Evolutionary conservation across 768 basidiomycete genomes (phyloP).

Genomic region (Mycena filopes): DNA sequence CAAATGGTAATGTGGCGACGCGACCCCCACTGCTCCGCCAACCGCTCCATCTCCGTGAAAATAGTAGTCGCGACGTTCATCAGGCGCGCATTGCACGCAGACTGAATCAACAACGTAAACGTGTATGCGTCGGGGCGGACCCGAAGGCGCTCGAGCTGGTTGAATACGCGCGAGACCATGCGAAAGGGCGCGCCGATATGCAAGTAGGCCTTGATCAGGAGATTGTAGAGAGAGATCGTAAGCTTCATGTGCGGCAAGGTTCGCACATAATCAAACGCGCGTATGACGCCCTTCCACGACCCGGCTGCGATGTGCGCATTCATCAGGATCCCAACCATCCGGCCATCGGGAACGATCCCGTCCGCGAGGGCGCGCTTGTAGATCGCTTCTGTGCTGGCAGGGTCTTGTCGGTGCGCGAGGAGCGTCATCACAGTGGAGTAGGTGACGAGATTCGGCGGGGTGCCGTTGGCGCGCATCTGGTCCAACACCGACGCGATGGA

Average conservation of each 20-base stretch:
- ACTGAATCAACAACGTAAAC: constrained; percentile 81
- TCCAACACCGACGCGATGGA: constrained; percentile 61
- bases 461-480: constrained; percentile 66
- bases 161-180: constrained; percentile 71
- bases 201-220: constrained; percentile 86
- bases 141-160: constrained; percentile 58
- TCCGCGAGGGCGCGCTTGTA: constrained; percentile 72
- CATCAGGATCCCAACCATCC: constrained; percentile 79
- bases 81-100: constrained; percentile 78
- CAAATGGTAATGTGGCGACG: constrained; percentile 62
- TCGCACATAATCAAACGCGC: constrained; percentile 71
- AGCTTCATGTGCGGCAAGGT: constrained; percentile 51
- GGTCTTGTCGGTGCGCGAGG: constrained; percentile 71
- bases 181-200: constrained; percentile 81
- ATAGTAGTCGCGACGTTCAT: constrained; percentile 75
- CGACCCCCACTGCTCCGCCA: constrained; percentile 48
- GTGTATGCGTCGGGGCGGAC: constrained; percentile 70
- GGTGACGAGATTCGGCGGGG: constrained; percentile 58
- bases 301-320: constrained; percentile 85
- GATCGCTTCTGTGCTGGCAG: constrained; percentile 70
- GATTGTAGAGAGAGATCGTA: constrained; percentile 76
- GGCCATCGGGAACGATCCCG: constrained; percentile 69
- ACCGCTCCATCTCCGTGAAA: constrained; percentile 72
- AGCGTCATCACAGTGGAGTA: constrained; percentile 78
- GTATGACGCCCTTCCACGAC: constrained; percentile 80